Conservation (phyloP, 2,329 filamentous ascomycete genomes). For the Trichoderma afroharzianum region DNA sequence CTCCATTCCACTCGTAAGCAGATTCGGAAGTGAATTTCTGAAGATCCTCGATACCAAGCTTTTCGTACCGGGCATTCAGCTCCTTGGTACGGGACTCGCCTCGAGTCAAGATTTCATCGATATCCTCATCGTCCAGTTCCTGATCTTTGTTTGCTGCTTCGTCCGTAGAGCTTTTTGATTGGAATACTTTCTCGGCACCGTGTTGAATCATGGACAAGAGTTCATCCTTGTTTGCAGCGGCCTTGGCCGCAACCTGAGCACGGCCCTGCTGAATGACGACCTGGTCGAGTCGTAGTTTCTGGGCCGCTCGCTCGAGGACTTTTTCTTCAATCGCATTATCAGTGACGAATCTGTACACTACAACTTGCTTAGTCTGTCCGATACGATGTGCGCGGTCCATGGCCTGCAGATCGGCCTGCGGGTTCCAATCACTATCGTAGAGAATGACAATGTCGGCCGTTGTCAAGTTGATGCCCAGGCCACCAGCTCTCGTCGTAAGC, state of each 20-base stretch:
- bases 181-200: conserved; percentile 92
- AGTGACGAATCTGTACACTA: conserved; percentile 94
- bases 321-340: conserved; percentile 99
- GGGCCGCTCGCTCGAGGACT: conserved; percentile 90
- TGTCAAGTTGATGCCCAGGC: conserved; percentile 94
- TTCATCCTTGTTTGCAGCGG: conserved; percentile 92
- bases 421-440: conserved; percentile 98
- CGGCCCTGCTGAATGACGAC: conserved; percentile 97
- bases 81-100: conserved; percentile 87
- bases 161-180: conserved; percentile 64
- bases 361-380: conserved; percentile 95
- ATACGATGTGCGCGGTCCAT: conserved; percentile 99
- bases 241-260: conserved; percentile 84
- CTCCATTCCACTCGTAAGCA: conserved; percentile 98
- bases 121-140: conserved; percentile 79
- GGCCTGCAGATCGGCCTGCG: conserved; percentile 94
- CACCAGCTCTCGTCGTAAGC: conserved; percentile 90
- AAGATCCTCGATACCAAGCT: conserved; percentile 91
- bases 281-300: conserved; percentile 94
- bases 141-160: conserved; percentile 55
- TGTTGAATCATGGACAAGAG: conserved; percentile 98
- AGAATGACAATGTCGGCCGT: conserved; percentile 92
- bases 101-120: conserved; percentile 80
- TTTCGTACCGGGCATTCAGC: conserved; percentile 91
- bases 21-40: conserved; percentile 98